Conservation (phyloP, 192 early-diverging fungal species). For the Spizellomyces punctatus region DNA sequence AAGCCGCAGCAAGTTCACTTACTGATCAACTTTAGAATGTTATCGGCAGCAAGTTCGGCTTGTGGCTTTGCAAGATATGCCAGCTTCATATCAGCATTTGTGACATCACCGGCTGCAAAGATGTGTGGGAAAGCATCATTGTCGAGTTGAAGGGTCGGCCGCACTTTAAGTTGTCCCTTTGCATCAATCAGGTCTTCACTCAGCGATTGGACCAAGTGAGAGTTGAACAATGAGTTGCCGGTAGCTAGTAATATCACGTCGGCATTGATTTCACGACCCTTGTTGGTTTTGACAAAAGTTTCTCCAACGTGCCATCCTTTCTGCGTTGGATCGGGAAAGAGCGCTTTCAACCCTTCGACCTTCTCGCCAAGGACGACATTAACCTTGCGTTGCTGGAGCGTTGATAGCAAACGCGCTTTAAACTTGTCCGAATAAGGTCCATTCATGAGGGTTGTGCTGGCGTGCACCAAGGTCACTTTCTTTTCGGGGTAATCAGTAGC, state of each 20-base stretch:
- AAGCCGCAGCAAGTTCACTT: background rate
- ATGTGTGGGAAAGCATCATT: constrained; percentile 61
- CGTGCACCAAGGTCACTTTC: constrained; percentile 68
- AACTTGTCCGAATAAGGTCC: constrained; percentile 15
- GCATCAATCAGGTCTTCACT: constrained; percentile 55
- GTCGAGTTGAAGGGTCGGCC: constrained; percentile 71
- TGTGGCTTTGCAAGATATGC: constrained; percentile 17
- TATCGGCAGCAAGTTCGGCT: constrained; percentile 24
- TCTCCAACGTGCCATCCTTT: constrained; percentile 15
- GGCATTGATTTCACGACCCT: constrained; percentile 47
- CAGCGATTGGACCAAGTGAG: constrained; percentile 57
- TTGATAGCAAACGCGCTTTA: constrained; percentile 16
- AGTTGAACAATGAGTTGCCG: constrained; percentile 72
- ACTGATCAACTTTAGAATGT: constrained; percentile 35
- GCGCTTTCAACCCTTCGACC: constrained; percentile 39
- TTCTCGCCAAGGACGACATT: constrained; percentile 55
- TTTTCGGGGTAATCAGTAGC: constrained; percentile 59
- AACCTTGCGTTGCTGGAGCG: constrained; percentile 41
- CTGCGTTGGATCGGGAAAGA: constrained; percentile 34
- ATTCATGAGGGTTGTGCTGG: constrained; percentile 39
- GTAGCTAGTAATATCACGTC: constrained; percentile 73
- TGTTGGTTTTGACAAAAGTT: constrained; percentile 45
- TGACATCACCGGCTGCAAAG: constrained; percentile 76
- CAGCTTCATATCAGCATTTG: constrained; percentile 40
- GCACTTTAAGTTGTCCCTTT: constrained; percentile 63